A percentile compares a stretch with the other conserved stretches of the same genome.
Conservation (phyloP, 257 asterid species). For the Solanum virginianum region DNA sequence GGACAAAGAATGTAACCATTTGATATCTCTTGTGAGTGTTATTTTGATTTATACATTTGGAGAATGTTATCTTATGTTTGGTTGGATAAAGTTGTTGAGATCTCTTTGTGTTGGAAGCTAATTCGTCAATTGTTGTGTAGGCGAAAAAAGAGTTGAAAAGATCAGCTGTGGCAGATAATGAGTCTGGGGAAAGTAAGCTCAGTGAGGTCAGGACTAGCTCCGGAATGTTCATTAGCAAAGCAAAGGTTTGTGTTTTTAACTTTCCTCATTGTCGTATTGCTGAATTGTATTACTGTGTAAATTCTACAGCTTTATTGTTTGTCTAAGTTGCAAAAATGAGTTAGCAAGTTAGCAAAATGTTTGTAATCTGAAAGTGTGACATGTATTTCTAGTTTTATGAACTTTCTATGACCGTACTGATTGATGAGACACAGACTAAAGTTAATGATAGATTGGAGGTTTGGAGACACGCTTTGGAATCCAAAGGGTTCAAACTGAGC, state of each 20-base stretch:
- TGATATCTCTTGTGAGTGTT: constrained; percentile 64
- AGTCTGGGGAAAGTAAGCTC: constrained; percentile 59
- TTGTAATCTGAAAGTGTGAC: background rate
- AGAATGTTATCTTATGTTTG: background rate
- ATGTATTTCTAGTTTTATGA: background rate
- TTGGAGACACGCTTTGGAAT: too few relatives aligned
- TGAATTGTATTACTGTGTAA: background rate
- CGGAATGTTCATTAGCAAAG: constrained; percentile 81
- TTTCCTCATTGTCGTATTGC: background rate
- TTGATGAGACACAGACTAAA: too few relatives aligned
- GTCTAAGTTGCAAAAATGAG: background rate
- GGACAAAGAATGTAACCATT: constrained; percentile 84
- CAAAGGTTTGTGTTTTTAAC: constrained; percentile 41
- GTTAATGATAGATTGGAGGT: too few relatives aligned
- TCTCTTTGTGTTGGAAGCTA: background rate
- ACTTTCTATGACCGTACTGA: background rate
- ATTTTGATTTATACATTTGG: background rate
- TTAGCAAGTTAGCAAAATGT: background rate
- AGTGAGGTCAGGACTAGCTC: constrained; percentile 95
- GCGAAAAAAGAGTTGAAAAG: constrained; percentile 88
- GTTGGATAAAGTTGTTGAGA: background rate
- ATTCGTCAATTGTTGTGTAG: constrained; percentile 17
- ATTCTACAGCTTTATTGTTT: background rate
- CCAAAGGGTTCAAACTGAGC: too few relatives aligned
- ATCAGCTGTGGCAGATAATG: constrained; percentile 80